Evolutionary conservation across 2,329 filamentous ascomycete genomes (phyloP), one percentile per base, ranked within the genome.

Genomic region (Alternaria atra): DNA sequence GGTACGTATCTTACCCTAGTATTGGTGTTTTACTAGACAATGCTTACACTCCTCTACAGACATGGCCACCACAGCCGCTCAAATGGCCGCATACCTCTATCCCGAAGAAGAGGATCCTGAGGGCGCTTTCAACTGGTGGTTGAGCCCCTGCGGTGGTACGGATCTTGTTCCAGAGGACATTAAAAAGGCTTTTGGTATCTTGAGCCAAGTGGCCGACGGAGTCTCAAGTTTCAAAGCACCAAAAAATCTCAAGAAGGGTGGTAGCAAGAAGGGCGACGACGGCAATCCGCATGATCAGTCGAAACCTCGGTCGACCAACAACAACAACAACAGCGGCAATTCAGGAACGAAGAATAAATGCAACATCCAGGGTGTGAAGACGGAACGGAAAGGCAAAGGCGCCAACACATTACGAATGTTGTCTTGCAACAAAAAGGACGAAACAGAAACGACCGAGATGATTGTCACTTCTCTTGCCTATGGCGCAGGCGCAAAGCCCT

Each of bases 41-140:
- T n/a, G n/a, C n/a, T n/a, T n/a, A n/a, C n/a, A n/a, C n/a, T n/a
- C n/a, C n/a, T n/a, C n/a, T n/a, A n/a, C n/a, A n/a, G 60, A 58
- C 34, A 59, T 62, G 55, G 55, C 43, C 15, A 37, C 60, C 6
- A 57, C 54, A 6, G 60, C 37, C 40, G 60, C 57, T 9, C 51
- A 60, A 32, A 60, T 60, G 52, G 52, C 57, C 12, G 20, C 46
- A 4, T 53, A 54, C 29, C 25, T 54, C 9, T 54, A 64, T 27
- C 13, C 30, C 10, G 51, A 55, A 13, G 61, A 58, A 25, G 39
- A 64, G 10, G 34, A 64, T 7, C 58, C 58, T 2, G 43, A 47
- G 30, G 61, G 29, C 9, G 54, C 58, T n/a, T 61, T 61, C 30
- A 32, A 8, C 6, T 61, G 58, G 53, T 64, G 61, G 61, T 48